A percentile compares a stretch with the other conserved stretches of the same genome.
Conservation (phyloP, 495 filamentous ascomycete species). For the Hyaloscypha bicolor region DNA sequence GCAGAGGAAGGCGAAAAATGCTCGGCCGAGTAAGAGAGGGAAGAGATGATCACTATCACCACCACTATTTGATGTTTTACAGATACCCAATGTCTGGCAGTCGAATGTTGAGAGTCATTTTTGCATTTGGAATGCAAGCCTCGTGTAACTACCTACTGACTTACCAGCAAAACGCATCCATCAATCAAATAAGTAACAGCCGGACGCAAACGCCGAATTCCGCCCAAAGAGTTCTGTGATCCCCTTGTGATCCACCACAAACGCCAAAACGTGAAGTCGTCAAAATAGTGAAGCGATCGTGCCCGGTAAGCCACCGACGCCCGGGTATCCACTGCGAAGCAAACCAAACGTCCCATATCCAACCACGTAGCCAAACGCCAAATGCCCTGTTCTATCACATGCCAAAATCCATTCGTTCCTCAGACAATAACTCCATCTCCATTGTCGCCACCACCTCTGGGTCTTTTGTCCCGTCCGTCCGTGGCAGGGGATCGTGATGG, state of each 20-base stretch:
- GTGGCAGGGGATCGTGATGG: not conserved
- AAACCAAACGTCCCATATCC: not conserved
- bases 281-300: not conserved
- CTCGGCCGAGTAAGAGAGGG: constrained; percentile 70
- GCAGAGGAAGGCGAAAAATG: constrained; percentile 83
- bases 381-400: not conserved
- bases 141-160: not conserved
- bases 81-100: constrained; percentile 16
- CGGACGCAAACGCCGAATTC: not conserved
- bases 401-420: not conserved
- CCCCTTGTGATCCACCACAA: not conserved
- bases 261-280: not conserved
- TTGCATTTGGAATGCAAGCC: not conserved
- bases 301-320: not conserved
- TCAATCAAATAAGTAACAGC: not conserved
- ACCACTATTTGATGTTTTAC: not conserved
- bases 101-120: not conserved
- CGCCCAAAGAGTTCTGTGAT: constrained; percentile 3
- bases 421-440: not conserved
- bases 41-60: constrained; percentile 29
- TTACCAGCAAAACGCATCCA: not conserved
- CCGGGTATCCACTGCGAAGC: constrained; percentile 4
- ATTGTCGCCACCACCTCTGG: not conserved
- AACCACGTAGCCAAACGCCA: not conserved
- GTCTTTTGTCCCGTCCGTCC: not conserved